phyloP scores from a whole-genome alignment of 345 rosid species.

The Populus ilicifolia region DNA sequence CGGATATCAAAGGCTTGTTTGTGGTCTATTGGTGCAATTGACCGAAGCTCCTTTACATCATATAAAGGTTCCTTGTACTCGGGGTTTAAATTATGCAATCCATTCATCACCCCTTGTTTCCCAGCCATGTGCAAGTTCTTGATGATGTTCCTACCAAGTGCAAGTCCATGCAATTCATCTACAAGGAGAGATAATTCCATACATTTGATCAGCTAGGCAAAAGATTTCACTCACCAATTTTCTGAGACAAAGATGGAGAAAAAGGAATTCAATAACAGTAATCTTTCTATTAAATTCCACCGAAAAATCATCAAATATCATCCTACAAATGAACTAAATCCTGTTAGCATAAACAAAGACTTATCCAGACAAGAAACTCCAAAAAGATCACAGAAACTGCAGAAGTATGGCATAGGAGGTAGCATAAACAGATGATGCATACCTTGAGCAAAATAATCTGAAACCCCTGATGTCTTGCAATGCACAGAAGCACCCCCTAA shows the following conservation, averaged over 20 bases:
- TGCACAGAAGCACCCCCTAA: conserved; percentile 88
- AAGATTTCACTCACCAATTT: neutral
- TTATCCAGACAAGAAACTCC: neutral
- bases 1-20: conserved; percentile 88
- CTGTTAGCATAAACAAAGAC: neutral
- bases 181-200: conserved; percentile 20
- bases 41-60: conserved; percentile 73
- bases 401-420: conserved; percentile 7
- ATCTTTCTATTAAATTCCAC: neutral
- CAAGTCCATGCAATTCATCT: conserved; percentile 96
- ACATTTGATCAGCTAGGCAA: conserved; percentile 3
- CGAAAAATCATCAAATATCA: neutral
- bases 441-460: conserved; percentile 99
- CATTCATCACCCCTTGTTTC: conserved; percentile 33
- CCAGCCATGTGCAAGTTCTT: conserved; percentile 94
- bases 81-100: conserved; percentile 31
- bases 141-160: conserved; percentile 82
- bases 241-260: neutral
- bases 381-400: conserved; percentile 22
- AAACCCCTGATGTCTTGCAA: conserved; percentile 89
- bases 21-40: conserved; percentile 89
- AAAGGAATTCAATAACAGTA: neutral
- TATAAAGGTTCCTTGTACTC: conserved; percentile 69
- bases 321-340: neutral
- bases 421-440: conserved; percentile 6